Evolutionary conservation across 148 eudicot species (phyloP), one percentile per base, ranked within the genome.

Genomic region (Polygonum maritimum): DNA sequence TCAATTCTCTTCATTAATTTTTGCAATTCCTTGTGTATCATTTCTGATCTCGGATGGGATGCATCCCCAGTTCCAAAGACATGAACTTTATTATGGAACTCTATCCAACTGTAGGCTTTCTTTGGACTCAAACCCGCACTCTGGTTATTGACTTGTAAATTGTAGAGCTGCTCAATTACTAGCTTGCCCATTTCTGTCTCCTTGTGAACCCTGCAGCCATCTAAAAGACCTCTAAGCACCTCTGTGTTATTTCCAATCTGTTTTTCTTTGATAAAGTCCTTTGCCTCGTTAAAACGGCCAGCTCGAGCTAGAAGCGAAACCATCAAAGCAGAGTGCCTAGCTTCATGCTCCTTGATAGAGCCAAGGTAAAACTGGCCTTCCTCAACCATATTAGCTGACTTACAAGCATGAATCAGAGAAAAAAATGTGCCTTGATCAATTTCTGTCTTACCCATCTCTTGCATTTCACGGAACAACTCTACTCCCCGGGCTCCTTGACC

Each of bases 101-200:
- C 95, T 63, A 88, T 83, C 95, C 95, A 90, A 80, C 95, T 90
- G 77, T 80, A 90, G 51, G 95, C 92, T 79, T 75, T 84, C 80
- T 76, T 88, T 72, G 90, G 83, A 58, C 48, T 65, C 63, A 83
- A 83, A 67, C 81, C 90, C 88, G 83, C 79, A 77, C 76, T 77
- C 54, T 87, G 86, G 84, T 84, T 87, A 38, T 88, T 62, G 39
- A 87, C 88, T 72, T 90, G 90, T 77, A 90, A 76, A 52, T 81
- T 81, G 78, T 85, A 84, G 16, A 90, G 85, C 48, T 82, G 79
- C 76, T 86, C 88, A 71, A 83, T 57, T 33, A 85, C 58, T 73
- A 76, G 82, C 83, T 85, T 88, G 41, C 88, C 95, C 41, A 44
- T 44, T 74, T 45, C 81, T 19, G 67, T 69, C 71, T 89, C 81